phyloP scores from a whole-genome alignment of 306 rosid species.

The Pachyrhizus erosus region DNA sequence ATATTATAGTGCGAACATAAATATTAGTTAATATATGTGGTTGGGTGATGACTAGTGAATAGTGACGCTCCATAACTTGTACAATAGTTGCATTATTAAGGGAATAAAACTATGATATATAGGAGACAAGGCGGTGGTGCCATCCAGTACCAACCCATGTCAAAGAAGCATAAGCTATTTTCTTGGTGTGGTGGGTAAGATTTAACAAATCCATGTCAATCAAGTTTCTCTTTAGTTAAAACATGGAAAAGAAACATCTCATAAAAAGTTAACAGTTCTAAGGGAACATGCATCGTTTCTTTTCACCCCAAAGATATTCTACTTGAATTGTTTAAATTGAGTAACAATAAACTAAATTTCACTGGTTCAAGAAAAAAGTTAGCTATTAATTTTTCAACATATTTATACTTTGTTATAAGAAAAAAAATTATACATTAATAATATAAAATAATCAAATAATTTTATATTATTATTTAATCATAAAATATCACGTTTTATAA shows the following conservation, averaged over 20 bases:
- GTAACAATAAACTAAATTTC: background rate
- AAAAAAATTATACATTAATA: no score
- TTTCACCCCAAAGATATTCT: background rate
- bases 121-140: background rate
- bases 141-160: background rate
- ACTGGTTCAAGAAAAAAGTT: background rate
- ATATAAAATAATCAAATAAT: no score
- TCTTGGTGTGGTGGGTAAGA: background rate
- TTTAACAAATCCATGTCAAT: background rate
- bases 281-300: background rate
- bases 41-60: background rate
- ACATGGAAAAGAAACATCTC: background rate
- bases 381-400: background rate
- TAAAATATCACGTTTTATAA: no score
- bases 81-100: background rate
- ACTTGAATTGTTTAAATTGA: background rate
- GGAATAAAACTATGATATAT: background rate
- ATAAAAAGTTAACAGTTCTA: background rate
- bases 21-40: background rate
- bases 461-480: no score
- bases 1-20: background rate
- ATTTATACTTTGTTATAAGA: background rate
- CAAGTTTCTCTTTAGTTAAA: background rate
- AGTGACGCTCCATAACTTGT: background rate
- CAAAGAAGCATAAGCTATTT: constrained; percentile 8